These are phyloP conservation scores for Solanum sitiens DNA, from an alignment of 257 asterid genomes.

Conservation along the genomic window DNA sequence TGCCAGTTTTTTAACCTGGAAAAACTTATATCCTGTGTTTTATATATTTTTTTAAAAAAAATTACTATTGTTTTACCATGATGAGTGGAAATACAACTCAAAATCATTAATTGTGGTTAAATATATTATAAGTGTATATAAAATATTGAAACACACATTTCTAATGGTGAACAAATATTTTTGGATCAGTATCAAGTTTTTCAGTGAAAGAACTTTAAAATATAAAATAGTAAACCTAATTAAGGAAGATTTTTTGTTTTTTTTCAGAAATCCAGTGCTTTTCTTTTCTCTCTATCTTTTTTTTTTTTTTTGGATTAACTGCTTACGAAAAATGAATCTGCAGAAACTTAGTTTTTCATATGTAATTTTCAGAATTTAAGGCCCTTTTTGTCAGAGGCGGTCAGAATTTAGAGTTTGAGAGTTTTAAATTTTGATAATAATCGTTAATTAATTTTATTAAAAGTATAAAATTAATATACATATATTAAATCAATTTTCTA, in stretches of 20 bases:
- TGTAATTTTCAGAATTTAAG: slow-evolving; percentile 1
- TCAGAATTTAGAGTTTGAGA: not conserved
- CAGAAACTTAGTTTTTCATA: not conserved
- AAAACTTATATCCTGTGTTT: not conserved
- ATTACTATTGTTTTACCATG: not conserved
- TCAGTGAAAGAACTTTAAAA: not conserved
- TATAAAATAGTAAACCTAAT: not conserved
- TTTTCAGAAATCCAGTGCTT: not conserved
- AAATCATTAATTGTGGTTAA: not conserved
- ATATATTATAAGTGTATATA: not conserved
- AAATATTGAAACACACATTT: not conserved
- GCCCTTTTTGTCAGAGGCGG: too few species aligned
- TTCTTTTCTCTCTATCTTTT: not conserved
- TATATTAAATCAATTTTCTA: too few species aligned
- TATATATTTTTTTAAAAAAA: not conserved
- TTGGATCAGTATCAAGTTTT: not conserved
- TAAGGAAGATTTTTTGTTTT: not conserved
- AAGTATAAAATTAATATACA: too few species aligned
- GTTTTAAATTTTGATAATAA: too few species aligned
- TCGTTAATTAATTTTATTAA: too few species aligned
- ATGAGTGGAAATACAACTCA: not conserved
- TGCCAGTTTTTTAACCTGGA: not conserved
- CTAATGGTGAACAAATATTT: not conserved
- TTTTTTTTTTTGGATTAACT: not conserved
- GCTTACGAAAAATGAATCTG: not conserved